Evolutionary conservation across 768 basidiomycete species (phyloP).

Genomic region (Boletus edulis): DNA sequence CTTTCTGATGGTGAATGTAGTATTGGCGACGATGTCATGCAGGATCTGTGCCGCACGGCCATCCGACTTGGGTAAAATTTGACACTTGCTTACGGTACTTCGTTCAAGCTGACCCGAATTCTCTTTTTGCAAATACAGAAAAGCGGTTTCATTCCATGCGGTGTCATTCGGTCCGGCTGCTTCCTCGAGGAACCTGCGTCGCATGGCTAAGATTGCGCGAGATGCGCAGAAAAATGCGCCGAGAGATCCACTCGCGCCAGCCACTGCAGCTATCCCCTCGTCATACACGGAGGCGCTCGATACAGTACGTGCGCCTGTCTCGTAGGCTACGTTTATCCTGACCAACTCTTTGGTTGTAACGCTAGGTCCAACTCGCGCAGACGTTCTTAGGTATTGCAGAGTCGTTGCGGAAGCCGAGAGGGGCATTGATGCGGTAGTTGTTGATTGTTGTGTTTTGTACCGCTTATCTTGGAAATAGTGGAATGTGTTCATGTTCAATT

Average conservation of each 20-base stretch:
- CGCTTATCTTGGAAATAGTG: not conserved
- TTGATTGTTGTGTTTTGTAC: not conserved
- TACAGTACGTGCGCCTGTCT: slow-evolving; percentile 33
- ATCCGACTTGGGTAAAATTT: slow-evolving; percentile 41
- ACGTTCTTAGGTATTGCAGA: slow-evolving; percentile 59
- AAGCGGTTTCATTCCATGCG: slow-evolving; percentile 55
- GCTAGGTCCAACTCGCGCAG: slow-evolving; percentile 51
- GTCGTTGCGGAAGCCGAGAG: slow-evolving; percentile 55
- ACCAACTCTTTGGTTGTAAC: no score
- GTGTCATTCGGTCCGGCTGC: slow-evolving; percentile 50
- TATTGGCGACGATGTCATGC: slow-evolving; percentile 37
- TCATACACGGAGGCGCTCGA: slow-evolving; percentile 51
- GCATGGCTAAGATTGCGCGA: slow-evolving; percentile 53
- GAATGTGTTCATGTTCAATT: no score
- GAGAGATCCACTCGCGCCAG: slow-evolving; percentile 36
- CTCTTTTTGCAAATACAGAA: slow-evolving; percentile 30
- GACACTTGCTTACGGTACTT: fast-evolving
- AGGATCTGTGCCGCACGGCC: slow-evolving; percentile 41
- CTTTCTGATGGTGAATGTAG: slow-evolving; percentile 45
- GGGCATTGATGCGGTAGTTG: slow-evolving; percentile 38
- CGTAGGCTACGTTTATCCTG: no score
- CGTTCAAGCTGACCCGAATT: not conserved
- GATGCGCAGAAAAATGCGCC: slow-evolving; percentile 46
- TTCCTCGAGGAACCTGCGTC: slow-evolving; percentile 31
- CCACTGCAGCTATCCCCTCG: slow-evolving; percentile 35